Base-by-base conservation (phyloP, 495 filamentous ascomycete genomes). In the Ramalina peruviana region DNA sequence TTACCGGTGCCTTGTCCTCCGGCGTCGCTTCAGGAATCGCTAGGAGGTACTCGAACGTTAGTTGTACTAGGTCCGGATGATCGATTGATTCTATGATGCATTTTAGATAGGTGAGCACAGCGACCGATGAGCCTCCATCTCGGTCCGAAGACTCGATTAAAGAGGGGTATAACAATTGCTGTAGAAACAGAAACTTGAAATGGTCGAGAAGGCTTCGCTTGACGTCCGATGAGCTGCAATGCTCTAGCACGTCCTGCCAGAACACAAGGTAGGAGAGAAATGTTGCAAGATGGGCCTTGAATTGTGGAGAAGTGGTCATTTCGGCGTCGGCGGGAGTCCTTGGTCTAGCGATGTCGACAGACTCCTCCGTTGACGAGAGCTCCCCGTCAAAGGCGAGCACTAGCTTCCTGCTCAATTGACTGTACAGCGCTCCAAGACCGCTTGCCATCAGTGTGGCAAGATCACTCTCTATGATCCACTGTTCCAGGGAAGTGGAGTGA, bases 221-320 rank as follows among this genome's bases (percentile, higher is more conserved):
- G 43, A 99, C 85, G 60, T 97, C 93, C 2, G 76, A 71, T 1
- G 90, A 96, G 54, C 79, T 79, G 66, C 92, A 99, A 65, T 97
- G 87, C 59, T 96, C 88, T 43, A 99, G 73, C 15, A 94, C 86
- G 64, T 99, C 92, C 59, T 99, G 92, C 93, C 92, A 99, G 56
- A 99, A 98, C 15, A 88, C 67, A 13, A 99, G 71, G 59, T 96
- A 90, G 13, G 92, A 94, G 23, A 99, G 75, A 58, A 99, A 97
- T 0, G 92, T 93, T 43, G 88, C 82, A 65, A 98, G 76, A 55
- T 94, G 82, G 6, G 75, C 71, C 49, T 85, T 83, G 52, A 93
- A 83, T 15, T 83, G 74, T 15, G 72, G 58, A 46, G 82, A 81
- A 50, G 74, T 82, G 12, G 82, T 80, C 53, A 72, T 81, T 52